Percentiles rank a stretch among this genome's conserved stretches.
Conservation (phyloP, 495 filamentous ascomycete genomes). For the Xylaria nigripes region DNA sequence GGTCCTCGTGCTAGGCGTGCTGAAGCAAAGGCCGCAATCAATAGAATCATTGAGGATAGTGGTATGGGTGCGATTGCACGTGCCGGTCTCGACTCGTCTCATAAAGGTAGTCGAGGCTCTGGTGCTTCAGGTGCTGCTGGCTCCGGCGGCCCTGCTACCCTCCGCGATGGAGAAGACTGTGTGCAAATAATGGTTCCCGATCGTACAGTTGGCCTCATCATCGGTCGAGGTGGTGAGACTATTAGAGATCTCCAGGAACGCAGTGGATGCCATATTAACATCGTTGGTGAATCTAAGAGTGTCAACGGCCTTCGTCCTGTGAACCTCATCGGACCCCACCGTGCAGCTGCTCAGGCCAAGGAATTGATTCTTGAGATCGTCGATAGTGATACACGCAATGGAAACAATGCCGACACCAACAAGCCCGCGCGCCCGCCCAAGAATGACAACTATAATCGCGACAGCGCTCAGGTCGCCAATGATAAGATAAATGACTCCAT, state of each 20-base stretch:
- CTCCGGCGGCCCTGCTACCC: constrained; percentile 33
- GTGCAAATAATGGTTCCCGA: constrained; percentile 87
- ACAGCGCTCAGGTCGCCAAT: constrained; percentile 32
- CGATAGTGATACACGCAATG: constrained; percentile 67
- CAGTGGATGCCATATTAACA: constrained; percentile 80
- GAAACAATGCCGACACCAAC: constrained; percentile 23
- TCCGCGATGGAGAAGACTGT: constrained; percentile 64
- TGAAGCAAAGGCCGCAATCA: constrained; percentile 65
- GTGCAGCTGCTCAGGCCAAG: constrained; percentile 60
- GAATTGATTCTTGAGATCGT: constrained; percentile 80
- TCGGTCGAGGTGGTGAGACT: constrained; percentile 76
- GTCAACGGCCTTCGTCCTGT: constrained; percentile 75
- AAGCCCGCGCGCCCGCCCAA: constrained; percentile 19
- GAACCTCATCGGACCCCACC: constrained; percentile 67
- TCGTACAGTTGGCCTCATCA: constrained; percentile 76
- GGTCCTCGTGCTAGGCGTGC: constrained; percentile 57
- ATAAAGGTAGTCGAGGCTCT: constrained; percentile 16
- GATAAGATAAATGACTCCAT: constrained; percentile 73
- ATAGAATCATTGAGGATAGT: constrained; percentile 75
- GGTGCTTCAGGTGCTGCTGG: constrained; percentile 17
- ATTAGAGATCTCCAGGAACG: constrained; percentile 84
- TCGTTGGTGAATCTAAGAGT: constrained; percentile 77
- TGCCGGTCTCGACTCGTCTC: constrained; percentile 27
- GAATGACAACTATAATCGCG: constrained; percentile 20
- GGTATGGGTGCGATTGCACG: constrained; percentile 49